Conservation (phyloP, 2,329 filamentous ascomycete species). For the Apiospora hydei region DNA sequence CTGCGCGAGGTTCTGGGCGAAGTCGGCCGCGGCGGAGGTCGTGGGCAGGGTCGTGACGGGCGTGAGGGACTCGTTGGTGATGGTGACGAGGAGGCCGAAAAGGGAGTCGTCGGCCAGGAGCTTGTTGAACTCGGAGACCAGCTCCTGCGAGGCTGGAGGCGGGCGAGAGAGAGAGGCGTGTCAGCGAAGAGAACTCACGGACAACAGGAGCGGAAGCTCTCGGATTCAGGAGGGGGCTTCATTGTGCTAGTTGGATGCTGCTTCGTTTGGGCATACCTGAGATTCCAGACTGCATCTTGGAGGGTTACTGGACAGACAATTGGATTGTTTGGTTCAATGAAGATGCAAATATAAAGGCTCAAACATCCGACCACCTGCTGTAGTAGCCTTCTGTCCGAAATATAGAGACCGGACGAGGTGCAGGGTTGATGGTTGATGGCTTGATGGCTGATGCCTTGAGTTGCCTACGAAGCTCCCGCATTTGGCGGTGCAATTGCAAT, state of each 20-base stretch:
- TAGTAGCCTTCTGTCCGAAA: background rate
- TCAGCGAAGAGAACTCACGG: background rate
- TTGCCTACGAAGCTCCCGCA: background rate
- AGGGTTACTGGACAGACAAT: background rate
- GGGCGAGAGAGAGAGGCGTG: background rate
- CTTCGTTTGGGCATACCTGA: constrained; percentile 58
- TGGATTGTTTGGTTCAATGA: background rate
- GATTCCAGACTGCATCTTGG: constrained; percentile 78
- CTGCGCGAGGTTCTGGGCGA: constrained; percentile 68
- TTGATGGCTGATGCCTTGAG: background rate
- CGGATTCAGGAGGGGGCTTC: background rate
- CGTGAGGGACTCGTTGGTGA: constrained; percentile 71
- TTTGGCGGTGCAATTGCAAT: constrained; percentile 14
- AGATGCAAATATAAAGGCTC: background rate
- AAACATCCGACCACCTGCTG: background rate
- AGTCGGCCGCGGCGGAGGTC: constrained; percentile 55
- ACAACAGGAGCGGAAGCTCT: background rate
- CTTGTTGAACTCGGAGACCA: constrained; percentile 74
- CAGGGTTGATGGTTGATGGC: constrained; percentile 10
- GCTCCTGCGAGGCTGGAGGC: constrained; percentile 74
- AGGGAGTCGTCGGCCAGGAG: constrained; percentile 68
- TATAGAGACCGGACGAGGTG: background rate
- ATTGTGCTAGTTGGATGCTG: background rate
- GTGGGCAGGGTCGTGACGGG: constrained; percentile 64
- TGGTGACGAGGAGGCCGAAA: constrained; percentile 76